Base-by-base conservation (phyloP, 179 eudicot species). In the Camellia oleifera region DNA sequence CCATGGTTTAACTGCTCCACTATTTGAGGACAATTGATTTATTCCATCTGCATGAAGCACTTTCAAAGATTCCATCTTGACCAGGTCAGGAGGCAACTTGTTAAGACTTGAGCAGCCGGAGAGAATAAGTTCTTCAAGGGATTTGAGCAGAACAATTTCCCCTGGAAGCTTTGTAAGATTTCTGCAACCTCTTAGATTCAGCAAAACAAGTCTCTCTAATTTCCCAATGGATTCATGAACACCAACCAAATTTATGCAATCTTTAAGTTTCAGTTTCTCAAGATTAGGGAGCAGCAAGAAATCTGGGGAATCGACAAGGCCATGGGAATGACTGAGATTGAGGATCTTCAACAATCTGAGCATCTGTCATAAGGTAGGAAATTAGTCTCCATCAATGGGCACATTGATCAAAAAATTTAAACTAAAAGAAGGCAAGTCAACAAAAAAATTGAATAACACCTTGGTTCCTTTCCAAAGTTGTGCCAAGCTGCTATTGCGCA, bases 161-260 rank as follows among this genome's bases (percentile, higher is more conserved):
- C 10, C 12, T 40, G 76, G 75, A 69, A 79, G 45, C 12, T 75
- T 45, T 46, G 4, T 14, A 52, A 79, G 69, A 18, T 57, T 61
- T 62, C 70, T 72, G 61, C 81, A 79, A 13, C 52, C 17, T 46
- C 52, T 14, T 8, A 60, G 10, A 54, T 74, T 48, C 66, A 75
- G 60, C 4, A 11, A 12, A 13, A 46, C 58, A 53, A 81, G 72
- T 52, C 42, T 80, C 14, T 10, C 13, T 7, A 74, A 45, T 20
- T 54, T 2, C 32, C 75, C 79, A 75, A 75, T 42, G 2, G 83
- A 75, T 56, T 57, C 42, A 42, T 76, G 74, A 66, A 80, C 15
- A 20, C 65, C 79, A 7, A 26, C 26, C 67, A 80, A 67, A n/a
- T 45, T 65, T 13, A 8, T 52, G 32, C 78, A 80, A 18, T 67